Percentiles rank a stretch among this genome's conserved stretches.
phyloP scores from a whole-genome alignment of 441 rosid genomes.

The Brassica balearica region DNA sequence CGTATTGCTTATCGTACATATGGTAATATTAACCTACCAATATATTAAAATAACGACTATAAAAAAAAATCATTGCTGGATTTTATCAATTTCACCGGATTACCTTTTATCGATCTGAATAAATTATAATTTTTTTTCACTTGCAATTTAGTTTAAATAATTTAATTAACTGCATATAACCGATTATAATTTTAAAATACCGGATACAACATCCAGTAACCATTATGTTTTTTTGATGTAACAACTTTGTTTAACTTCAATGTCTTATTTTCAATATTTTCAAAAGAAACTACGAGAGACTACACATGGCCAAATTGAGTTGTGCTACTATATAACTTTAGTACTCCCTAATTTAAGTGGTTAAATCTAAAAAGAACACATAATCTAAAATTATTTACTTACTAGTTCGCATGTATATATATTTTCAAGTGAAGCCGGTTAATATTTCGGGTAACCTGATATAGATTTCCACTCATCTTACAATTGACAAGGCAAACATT shows the following conservation, averaged over 20 bases:
- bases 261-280: no score
- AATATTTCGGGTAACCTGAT: neutral
- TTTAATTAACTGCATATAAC: neutral
- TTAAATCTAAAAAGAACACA: neutral
- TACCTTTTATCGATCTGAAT: no score
- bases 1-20: no score
- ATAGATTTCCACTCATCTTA: neutral
- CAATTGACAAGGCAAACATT: neutral
- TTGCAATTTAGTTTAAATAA: neutral
- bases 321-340: neutral
- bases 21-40: no score
- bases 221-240: no score
- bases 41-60: no score
- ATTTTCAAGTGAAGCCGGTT: neutral
- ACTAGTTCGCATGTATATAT: neutral
- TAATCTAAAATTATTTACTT: neutral
- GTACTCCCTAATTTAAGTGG: neutral
- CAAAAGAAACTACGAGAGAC: neutral
- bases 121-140: neutral
- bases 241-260: no score
- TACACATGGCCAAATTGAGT: neutral
- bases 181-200: no score
- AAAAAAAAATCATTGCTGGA: neutral
- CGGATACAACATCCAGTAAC: no score
- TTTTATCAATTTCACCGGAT: neutral